Evolutionary conservation across 1,284 basidiomycete species (phyloP).

Genomic region (Austroboletus novae-zelandiae): DNA sequence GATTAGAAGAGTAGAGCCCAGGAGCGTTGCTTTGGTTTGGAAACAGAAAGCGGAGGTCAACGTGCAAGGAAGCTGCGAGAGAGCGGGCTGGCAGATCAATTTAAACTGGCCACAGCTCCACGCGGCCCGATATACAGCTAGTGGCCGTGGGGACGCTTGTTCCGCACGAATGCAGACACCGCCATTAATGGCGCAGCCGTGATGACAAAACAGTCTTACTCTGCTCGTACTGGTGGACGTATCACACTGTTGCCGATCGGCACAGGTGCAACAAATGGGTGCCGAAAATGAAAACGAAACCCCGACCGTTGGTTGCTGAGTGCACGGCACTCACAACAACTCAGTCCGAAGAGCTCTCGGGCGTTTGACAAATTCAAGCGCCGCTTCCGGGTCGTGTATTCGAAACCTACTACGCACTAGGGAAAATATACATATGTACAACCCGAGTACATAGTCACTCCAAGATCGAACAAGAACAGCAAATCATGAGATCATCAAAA

Average conservation of each 20-base stretch:
- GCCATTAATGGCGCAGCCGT: no score
- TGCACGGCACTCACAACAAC: no score
- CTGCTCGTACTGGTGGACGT: background rate
- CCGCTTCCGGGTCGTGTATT: no score
- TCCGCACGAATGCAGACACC: background rate
- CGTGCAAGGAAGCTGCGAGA: background rate
- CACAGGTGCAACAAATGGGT: background rate
- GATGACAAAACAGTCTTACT: conserved; percentile 6
- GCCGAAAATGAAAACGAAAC: background rate
- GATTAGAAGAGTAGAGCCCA: background rate
- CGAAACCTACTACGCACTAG: no score
- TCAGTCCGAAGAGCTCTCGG: no score
- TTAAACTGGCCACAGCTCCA: no score
- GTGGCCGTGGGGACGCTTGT: background rate
- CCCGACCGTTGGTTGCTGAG: no score
- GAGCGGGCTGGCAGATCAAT: no score
- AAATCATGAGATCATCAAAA: background rate
- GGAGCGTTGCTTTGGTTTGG: conserved; percentile 4
- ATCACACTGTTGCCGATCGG: background rate
- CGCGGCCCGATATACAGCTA: no score
- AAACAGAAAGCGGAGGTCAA: background rate
- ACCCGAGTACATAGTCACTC: no score
- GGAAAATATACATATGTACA: no score
- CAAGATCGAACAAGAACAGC: background rate
- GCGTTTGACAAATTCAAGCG: no score